Conservation (phyloP, 805 yeast species). For the Ogataea neopini region DNA sequence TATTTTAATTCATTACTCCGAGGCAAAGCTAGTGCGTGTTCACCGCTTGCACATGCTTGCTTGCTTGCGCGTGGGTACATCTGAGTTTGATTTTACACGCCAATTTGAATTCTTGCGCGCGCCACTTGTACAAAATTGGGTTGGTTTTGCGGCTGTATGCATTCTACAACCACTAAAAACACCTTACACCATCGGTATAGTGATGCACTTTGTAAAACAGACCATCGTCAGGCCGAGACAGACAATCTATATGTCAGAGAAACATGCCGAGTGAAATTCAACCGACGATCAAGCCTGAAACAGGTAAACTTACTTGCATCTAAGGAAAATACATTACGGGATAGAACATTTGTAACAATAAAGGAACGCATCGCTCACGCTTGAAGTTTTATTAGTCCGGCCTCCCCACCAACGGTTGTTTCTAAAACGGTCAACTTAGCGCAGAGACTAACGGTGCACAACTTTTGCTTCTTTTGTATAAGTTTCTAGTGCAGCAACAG, state of each 20-base stretch:
- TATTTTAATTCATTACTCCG: no score
- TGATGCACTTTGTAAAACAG: conserved; percentile 1
- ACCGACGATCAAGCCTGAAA: conserved; percentile 3
- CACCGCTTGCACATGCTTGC: no score
- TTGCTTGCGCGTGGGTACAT: no score
- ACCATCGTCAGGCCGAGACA: conserved; percentile 2
- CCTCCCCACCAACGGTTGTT: conserved; percentile 1
- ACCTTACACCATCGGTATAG: conserved; percentile 2
- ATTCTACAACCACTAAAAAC: neutral
- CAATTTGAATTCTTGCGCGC: no score
- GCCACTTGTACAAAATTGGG: no score
- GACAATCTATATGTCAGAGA: conserved; percentile 2
- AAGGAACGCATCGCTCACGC: neutral
- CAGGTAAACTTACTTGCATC: conserved; percentile 7
- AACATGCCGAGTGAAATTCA: conserved; percentile 1
- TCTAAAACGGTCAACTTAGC: neutral
- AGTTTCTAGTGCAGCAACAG: neutral
- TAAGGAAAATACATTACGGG: neutral
- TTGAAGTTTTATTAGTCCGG: neutral
- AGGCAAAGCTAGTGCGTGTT: no score
- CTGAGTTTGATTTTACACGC: no score
- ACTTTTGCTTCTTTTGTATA: neutral
- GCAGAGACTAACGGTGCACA: neutral
- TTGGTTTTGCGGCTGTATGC: neutral
- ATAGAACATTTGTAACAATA: conserved; percentile 3